Conservation (phyloP, 2,329 filamentous ascomycete genomes). For the Geosmithia flava region DNA sequence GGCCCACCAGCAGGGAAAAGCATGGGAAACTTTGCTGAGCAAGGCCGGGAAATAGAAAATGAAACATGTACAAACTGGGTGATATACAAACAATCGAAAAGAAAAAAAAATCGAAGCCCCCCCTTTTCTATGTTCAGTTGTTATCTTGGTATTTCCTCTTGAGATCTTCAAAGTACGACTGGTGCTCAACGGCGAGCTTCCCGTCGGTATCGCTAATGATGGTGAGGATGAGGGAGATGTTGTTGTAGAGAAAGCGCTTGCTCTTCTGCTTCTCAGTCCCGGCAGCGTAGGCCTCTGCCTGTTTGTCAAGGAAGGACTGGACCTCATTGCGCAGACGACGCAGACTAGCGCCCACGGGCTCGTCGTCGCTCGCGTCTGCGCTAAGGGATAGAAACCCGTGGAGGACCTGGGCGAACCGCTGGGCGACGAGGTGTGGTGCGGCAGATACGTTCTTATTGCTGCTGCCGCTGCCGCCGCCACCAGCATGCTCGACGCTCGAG, state of each 20-base stretch:
- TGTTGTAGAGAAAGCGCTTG: conserved; percentile 86
- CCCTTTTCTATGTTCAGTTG: neutral
- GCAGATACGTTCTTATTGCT: conserved; percentile 32
- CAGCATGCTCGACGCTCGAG: conserved; percentile 29
- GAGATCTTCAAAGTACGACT: conserved; percentile 59
- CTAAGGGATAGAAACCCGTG: conserved; percentile 76
- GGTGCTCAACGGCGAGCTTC: conserved; percentile 63
- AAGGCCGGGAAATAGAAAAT: neutral
- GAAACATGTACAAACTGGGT: neutral
- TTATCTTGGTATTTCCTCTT: conserved; percentile 44
- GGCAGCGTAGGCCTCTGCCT: conserved; percentile 52
- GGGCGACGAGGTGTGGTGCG: conserved; percentile 83
- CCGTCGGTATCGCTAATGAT: conserved; percentile 73
- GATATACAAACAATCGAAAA: neutral
- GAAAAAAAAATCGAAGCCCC: neutral
- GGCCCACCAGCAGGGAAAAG: neutral
- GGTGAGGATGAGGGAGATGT: conserved; percentile 87
- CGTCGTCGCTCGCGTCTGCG: conserved; percentile 85
- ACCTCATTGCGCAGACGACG: conserved; percentile 67
- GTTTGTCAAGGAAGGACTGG: conserved; percentile 67
- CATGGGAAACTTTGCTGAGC: neutral
- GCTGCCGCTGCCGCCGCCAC: too few species aligned
- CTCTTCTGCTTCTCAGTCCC: conserved; percentile 65
- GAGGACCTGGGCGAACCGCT: conserved; percentile 88
- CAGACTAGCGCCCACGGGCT: conserved; percentile 77